phyloP scores from a whole-genome alignment of 1,284 basidiomycete genomes.

The Boletellus deceptivus region DNA sequence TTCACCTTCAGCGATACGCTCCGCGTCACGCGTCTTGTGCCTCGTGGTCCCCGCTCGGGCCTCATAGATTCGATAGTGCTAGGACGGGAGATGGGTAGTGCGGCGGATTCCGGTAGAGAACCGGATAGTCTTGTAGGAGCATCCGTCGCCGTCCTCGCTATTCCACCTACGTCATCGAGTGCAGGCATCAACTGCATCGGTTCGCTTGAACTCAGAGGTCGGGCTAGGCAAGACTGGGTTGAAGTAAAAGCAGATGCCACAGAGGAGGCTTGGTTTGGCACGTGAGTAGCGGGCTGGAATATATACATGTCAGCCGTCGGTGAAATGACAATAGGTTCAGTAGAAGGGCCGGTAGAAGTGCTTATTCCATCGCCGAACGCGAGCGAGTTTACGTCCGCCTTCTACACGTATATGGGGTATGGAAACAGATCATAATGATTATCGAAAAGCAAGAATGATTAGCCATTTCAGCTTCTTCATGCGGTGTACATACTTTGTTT shows the following conservation, averaged over 20 bases:
- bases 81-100: background rate
- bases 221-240: constrained; percentile 1
- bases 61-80: constrained; percentile 13
- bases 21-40: constrained; percentile 25
- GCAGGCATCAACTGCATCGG: constrained; percentile 3
- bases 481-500: constrained; percentile 16
- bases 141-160: background rate
- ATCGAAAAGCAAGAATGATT: background rate
- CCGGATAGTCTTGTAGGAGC: background rate
- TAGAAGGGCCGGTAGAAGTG: background rate
- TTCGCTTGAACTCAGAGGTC: background rate
- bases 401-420: background rate
- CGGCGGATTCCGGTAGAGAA: background rate
- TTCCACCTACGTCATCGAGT: background rate
- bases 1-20: constrained; percentile 29
- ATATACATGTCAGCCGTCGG: constrained; percentile 2
- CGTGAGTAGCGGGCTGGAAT: background rate
- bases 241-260: background rate
- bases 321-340: background rate
- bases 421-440: background rate
- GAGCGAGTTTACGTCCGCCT: constrained; percentile 1
- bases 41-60: constrained; percentile 11
- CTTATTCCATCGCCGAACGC: background rate
- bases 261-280: constrained; percentile 1
- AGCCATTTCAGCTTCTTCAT: background rate